Conservation (phyloP, 805 yeast species). For the Kuraishia piskuri region DNA sequence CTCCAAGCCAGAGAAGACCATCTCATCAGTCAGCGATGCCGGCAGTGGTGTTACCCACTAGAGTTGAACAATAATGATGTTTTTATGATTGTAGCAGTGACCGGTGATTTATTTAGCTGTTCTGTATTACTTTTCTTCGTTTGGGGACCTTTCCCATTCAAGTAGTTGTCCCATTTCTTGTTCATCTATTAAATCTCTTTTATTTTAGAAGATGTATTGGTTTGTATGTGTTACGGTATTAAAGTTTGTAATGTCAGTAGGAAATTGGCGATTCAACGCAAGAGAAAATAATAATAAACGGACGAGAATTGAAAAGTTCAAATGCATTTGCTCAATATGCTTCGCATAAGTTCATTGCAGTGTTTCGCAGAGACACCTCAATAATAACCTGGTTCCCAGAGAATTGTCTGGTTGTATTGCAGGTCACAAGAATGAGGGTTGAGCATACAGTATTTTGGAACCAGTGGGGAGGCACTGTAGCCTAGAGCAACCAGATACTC, state of each 20-base stretch:
- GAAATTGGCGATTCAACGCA: too few species aligned
- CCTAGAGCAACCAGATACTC: constrained; percentile 29
- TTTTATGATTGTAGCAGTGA: too few species aligned
- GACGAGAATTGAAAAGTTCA: background rate
- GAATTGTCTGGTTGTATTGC: constrained; percentile 1
- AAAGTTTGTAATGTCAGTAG: too few species aligned
- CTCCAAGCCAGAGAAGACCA: background rate
- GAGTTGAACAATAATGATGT: too few species aligned
- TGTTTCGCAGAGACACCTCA: background rate
- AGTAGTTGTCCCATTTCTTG: too few species aligned
- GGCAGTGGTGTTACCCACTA: background rate
- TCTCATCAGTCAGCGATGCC: background rate
- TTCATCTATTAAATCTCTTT: too few species aligned
- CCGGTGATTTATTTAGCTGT: too few species aligned
- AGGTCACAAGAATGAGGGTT: constrained; percentile 31
- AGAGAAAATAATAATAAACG: too few species aligned
- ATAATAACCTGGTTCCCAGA: background rate
- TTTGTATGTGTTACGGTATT: too few species aligned
- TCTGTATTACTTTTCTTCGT: too few species aligned
- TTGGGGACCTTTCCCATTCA: too few species aligned
- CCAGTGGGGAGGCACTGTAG: constrained; percentile 23
- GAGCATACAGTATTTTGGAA: constrained; percentile 26
- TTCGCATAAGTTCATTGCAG: background rate
- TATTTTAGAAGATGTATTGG: too few species aligned
- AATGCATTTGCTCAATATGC: background rate